Evolutionary conservation across 2,329 filamentous ascomycete species (phyloP).

Genomic region (Juglanconis sp.): DNA sequence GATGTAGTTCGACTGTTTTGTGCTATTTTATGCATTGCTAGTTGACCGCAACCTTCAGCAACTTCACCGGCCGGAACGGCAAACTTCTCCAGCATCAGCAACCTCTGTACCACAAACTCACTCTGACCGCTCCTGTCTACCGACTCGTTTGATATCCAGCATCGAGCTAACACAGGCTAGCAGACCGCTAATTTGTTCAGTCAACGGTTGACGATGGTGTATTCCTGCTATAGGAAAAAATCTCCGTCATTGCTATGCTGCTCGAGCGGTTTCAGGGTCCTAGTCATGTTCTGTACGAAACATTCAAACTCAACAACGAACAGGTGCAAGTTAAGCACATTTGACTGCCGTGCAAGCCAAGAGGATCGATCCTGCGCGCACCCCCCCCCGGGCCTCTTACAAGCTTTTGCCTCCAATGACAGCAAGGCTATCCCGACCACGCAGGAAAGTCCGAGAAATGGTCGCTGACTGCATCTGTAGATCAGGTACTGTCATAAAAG

Average conservation of each 20-base stretch:
- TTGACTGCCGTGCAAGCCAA: constrained; percentile 1
- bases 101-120: background rate
- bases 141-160: background rate
- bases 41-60: background rate
- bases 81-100: background rate
- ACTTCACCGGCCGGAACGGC: background rate
- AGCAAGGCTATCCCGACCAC: background rate
- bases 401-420: background rate
- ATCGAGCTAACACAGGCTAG: background rate
- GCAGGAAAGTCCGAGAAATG: background rate
- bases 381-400: background rate
- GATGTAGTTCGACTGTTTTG: background rate
- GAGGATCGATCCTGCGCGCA: background rate
- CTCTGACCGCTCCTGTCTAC: constrained; percentile 11
- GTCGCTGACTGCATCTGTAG: background rate
- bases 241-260: constrained; percentile 1
- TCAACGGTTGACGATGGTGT: background rate
- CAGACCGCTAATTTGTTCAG: constrained; percentile 2
- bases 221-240: background rate
- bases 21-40: background rate
- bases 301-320: background rate
- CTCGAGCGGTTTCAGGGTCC: background rate
- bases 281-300: constrained; percentile 2
- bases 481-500: background rate
- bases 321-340: constrained; percentile 1